Evolutionary conservation across 768 basidiomycete genomes (phyloP), one percentile per base, ranked within the genome.

Genomic region (Chiua virens): DNA sequence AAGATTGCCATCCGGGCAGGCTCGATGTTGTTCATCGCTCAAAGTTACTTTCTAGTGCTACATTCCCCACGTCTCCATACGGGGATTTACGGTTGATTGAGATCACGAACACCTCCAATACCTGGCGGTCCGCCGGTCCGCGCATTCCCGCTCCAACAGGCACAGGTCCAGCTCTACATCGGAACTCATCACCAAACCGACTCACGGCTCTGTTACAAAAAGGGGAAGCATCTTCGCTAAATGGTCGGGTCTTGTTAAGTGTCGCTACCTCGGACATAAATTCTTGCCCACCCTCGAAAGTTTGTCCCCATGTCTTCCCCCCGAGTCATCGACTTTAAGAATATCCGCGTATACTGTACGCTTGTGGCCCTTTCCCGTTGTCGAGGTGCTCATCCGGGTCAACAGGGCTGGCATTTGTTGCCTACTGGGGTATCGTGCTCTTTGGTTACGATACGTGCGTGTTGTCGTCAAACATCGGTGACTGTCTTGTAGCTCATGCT

Each of bases 371-470:
- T 18, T 34, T 14, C 32, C 28, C 21, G 0, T 7, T 18, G 4
- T 32, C 27, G 7, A 21, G 38, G 0, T 10, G 13, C 35, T 42
- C 11, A 20, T 34, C 10, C 49, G 18, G 36, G 2, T 10, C 7
- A 34, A 8, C 55, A 89, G 87, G 84, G 79, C 68, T 89, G 58
- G 87, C 86, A 1, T 85, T 89, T 62, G 71, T 86, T 52, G 83
- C 76, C 0, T 89, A 89, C 67, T 87, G 84, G 83, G 88, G 88
- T 1, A 88, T 88, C 53, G 71, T 90, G n/a, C 73, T 90, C 17
- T 92, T 92, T 62, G 89, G 89, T 59, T 91, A 89, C 59, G 87
- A 88, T 64, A 83, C 84, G 81, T 85, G 61, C 50, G 80, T 75
- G 20, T 35, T 38, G 7, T 2, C 35, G 7, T 28, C 18, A 9